Evolutionary conservation across 768 basidiomycete genomes (phyloP), one percentile per base, ranked within the genome.

Genomic region (Tricholoma sp.): DNA sequence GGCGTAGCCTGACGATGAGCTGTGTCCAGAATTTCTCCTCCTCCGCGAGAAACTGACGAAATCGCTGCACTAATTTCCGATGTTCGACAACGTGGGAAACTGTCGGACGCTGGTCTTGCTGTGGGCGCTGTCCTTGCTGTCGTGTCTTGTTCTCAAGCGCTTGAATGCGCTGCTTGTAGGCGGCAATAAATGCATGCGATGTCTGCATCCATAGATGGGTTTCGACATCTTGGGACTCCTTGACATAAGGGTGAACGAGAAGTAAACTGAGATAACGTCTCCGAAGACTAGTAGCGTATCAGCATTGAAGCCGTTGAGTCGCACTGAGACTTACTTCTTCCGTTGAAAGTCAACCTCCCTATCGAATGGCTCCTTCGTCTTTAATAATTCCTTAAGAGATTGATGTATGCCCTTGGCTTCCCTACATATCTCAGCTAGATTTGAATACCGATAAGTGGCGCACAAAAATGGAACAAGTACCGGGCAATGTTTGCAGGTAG

Each of bases 21-120:
- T 86, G 83, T 27, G 80, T 83, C 89, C 94, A 99, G 71, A 96
- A 97, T 64, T 85, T 88, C 68, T 95, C 91, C 70, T 99, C 96
- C 31, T 89, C 85, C 0, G 85, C 80, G 12, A 99, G 82, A 68
- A 94, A 97, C 64, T 93, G 87, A 34, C 89, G 81, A 75, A 99
- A 98, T 41, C 91, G 84, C 49, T 91, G 88, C 14, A 94, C 71
- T 29, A 94, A 80, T 68, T 91, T 96, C 63, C 93, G 85, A 60
- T 92, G 76, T 67, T 96, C 94, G 46, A 94, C 91, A 11, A 64
- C 50, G 41, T 63, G 63, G 10, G 61, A 56, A 50, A 61, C 61
- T 19, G 57, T 59, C 7, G 80, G 79, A 16, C 86, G 85, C 59
- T 81, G 77, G 49, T 72, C 72, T 11, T 76, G 73, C 22, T 74